These are phyloP conservation scores for Agarophyton chilense DNA, from an alignment of 23 red algal species.

Conservation along the genomic window DNA sequence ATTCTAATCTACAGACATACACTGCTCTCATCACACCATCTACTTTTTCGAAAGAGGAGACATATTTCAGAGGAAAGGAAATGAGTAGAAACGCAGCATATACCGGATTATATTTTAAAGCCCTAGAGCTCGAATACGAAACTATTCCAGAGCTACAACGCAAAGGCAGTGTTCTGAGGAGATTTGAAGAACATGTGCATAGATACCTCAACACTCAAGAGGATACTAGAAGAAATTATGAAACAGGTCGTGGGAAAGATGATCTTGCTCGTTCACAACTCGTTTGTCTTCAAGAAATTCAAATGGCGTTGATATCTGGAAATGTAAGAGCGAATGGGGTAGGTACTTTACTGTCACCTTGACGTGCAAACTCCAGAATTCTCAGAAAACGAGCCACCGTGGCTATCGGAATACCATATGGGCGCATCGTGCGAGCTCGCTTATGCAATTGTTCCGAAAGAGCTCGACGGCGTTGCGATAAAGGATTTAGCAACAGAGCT, in stretches of 20 bases:
- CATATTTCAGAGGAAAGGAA: conserved; percentile 32
- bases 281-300: conserved; percentile 76
- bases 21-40: conserved; percentile 44
- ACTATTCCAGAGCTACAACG: conserved; percentile 29
- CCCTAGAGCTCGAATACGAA: conserved; percentile 36
- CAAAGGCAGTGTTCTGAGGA: background rate
- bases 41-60: conserved; percentile 26
- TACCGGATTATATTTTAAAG: conserved; percentile 11
- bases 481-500: conserved; percentile 43
- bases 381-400: conserved; percentile 36
- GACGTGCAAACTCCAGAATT: conserved; percentile 45
- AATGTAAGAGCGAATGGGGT: conserved; percentile 65
- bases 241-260: background rate
- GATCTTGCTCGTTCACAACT: conserved; percentile 54
- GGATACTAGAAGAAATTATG: background rate
- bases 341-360: conserved; percentile 69
- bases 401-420: conserved; percentile 69
- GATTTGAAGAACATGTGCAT: conserved; percentile 26
- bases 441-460: conserved; percentile 59
- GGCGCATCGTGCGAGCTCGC: conserved; percentile 49
- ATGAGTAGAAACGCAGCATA: conserved; percentile 29
- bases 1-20: conserved; percentile 54
- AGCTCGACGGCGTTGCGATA: conserved; percentile 47
- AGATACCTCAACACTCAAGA: conserved; percentile 16
- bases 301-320: conserved; percentile 69